Evolutionary conservation across 1,284 basidiomycete species (phyloP).

Genomic region (Pholiota adiposa): DNA sequence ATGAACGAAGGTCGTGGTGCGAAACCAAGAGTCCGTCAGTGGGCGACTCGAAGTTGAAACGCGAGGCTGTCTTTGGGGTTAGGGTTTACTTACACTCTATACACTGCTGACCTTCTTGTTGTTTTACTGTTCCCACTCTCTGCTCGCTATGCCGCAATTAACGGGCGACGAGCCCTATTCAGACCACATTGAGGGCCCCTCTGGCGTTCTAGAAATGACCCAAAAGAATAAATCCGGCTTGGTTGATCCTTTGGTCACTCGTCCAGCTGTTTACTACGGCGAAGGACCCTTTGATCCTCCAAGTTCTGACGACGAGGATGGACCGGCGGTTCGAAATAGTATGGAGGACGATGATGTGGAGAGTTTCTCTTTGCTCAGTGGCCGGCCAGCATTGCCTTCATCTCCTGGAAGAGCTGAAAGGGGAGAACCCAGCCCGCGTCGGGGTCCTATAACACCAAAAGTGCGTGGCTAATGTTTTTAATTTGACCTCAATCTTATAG

Average conservation of each 20-base stretch:
- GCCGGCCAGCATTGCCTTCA: conserved; percentile 21
- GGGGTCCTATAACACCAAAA: conserved; percentile 13
- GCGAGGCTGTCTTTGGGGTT: conserved; percentile 12
- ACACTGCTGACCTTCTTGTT: not conserved
- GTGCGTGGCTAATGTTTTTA: conserved; percentile 1
- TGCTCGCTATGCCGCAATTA: conserved; percentile 3
- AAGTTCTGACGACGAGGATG: conserved; percentile 70
- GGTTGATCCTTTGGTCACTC: conserved; percentile 26
- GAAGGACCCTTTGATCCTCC: conserved; percentile 75
- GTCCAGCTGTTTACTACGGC: conserved; percentile 63
- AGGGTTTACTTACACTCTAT: conserved; percentile 10
- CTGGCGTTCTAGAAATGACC: conserved; percentile 23
- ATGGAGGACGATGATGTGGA: conserved; percentile 32
- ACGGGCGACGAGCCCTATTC: conserved; percentile 16
- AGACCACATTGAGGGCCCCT: conserved; percentile 13
- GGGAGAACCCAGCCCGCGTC: conserved; percentile 23
- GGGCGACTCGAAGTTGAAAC: not conserved
- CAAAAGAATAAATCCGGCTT: conserved; percentile 20
- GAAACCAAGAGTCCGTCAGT: too few species aligned
- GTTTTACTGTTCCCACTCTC: not conserved
- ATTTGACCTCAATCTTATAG: not conserved
- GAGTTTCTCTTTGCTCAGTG: conserved; percentile 24
- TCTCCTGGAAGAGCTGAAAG: conserved; percentile 38
- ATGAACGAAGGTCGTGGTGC: conserved; percentile 13
- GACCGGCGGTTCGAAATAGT: conserved; percentile 47